Conservation (phyloP, 805 yeast species). For the Sugiyamaella boreocaroliniensis region DNA sequence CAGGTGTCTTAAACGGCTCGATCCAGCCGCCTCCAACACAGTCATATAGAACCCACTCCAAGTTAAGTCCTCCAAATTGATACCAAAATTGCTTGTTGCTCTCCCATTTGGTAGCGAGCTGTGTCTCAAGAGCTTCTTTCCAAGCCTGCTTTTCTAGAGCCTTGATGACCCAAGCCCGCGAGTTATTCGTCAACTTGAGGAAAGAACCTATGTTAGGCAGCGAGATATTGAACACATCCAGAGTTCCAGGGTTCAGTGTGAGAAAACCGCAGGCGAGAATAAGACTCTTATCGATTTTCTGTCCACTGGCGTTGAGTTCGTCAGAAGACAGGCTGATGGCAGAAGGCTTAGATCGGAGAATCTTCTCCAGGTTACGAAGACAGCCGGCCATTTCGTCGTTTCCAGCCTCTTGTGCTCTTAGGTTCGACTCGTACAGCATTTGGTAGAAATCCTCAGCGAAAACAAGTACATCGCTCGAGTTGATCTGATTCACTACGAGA, state of each 20-base stretch:
- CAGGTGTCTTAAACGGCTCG: conserved; percentile 54
- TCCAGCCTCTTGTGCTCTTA: conserved; percentile 1
- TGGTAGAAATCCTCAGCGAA: conserved; percentile 19
- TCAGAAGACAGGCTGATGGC: conserved; percentile 22
- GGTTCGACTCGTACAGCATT: conserved; percentile 3
- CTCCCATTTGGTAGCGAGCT: conserved; percentile 27
- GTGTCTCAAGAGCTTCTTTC: conserved; percentile 33
- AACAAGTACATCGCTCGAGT: conserved; percentile 30
- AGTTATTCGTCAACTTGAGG: conserved; percentile 26
- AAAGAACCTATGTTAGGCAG: conserved; percentile 34
- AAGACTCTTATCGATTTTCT: conserved; percentile 11
- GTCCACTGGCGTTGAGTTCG: conserved; percentile 21
- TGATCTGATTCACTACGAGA: conserved; percentile 26
- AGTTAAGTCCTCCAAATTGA: conserved; percentile 45
- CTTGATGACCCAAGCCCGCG: conserved; percentile 33
- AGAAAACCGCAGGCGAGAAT: conserved; percentile 31
- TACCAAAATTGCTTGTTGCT: conserved; percentile 31
- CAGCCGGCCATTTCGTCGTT: background rate
- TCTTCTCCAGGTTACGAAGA: conserved; percentile 15
- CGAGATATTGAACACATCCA: conserved; percentile 29
- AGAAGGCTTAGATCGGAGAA: conserved; percentile 25
- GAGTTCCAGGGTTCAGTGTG: conserved; percentile 28
- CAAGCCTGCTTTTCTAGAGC: conserved; percentile 29
- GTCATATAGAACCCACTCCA: conserved; percentile 51
- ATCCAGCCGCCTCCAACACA: conserved; percentile 48